Conservation (phyloP, 1,284 basidiomycete species). For the Exobasidium cylindrosporum region DNA sequence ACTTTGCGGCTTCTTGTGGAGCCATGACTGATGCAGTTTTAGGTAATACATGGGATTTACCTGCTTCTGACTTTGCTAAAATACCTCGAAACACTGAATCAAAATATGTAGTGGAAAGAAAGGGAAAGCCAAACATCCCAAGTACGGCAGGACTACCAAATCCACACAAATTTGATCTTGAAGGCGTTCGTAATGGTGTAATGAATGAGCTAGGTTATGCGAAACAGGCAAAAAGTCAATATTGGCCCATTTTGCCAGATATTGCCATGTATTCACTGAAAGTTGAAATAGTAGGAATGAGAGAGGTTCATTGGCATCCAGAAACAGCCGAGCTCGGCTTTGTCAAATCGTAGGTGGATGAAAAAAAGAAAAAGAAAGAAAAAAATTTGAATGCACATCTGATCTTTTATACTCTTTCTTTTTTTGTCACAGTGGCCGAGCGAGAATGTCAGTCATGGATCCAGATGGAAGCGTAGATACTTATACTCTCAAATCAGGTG, state of each 20-base stretch:
- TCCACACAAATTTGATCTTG: conserved; percentile 1
- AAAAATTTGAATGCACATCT: no score
- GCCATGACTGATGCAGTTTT: background rate
- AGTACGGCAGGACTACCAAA: background rate
- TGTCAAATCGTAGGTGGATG: no score
- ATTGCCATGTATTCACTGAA: conserved; percentile 2
- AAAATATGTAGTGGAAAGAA: background rate
- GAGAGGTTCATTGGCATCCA: conserved; percentile 3
- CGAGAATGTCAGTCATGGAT: conserved; percentile 5
- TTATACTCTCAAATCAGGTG: background rate
- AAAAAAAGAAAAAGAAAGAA: no score
- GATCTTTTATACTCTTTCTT: no score
- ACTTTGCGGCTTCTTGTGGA: background rate
- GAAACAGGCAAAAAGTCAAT: background rate
- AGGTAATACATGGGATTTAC: background rate
- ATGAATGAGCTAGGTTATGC: background rate
- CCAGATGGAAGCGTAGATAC: conserved; percentile 3
- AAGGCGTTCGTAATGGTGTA: background rate
- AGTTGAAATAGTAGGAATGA: background rate
- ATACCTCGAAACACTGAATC: background rate
- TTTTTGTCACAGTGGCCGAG: background rate
- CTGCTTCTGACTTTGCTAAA: background rate
- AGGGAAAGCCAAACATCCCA: background rate
- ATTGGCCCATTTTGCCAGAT: background rate
- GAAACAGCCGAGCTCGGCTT: background rate